Evolutionary conservation across 2,329 filamentous ascomycete genomes (phyloP), one percentile per base, ranked within the genome.

Genomic region (Neoscytalidium dimidiatum): DNA sequence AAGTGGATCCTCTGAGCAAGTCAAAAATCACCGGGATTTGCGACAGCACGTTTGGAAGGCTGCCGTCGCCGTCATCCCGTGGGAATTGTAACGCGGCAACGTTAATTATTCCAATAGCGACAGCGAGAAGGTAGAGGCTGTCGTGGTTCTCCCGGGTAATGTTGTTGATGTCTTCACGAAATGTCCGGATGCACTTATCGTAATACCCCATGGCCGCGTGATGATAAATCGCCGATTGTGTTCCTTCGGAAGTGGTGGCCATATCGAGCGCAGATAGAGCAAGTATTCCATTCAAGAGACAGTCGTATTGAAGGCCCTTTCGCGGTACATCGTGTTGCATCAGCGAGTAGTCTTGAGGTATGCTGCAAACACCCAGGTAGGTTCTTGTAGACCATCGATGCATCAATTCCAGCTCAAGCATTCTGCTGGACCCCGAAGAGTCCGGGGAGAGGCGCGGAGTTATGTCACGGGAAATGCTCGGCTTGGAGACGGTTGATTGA

Each of bases 381-480:
- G 82, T 84, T 19, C 75, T 76, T 0, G 79, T 83, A 1, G 81
- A 79, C 77, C 81, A 85, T 29, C 80, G 80, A 67, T 85, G 82
- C 80, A 85, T 83, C 49, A 85, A 70, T 66, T 84, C 82, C 8
- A 85, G 74, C 64, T 84, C 82, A 26, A 80, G 70, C 17, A 75
- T 68, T 29, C 74, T 70, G 0, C 69, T 49, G 26, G 64, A 49
- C 28, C 62, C 11, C 19, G 53, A 38, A 9, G 44, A 21, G 0
- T 43, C 33, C 11, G 29, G 29, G 26, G 64, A 68, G 19, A 57
- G 43, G 51, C 58, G 63, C 9, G 63, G 61, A 11, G 38, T 13
- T 4, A 14, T 35, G 9, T 28, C 23, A 4, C 21, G 23, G 8
- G 53, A 23, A 26, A 43, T 19, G 21, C 1, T 17, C 2, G 51